A percentile compares a stretch with the other conserved stretches of the same genome.
Evolutionary conservation across 768 basidiomycete species (phyloP).

Genomic region (Termitomyces sp.): DNA sequence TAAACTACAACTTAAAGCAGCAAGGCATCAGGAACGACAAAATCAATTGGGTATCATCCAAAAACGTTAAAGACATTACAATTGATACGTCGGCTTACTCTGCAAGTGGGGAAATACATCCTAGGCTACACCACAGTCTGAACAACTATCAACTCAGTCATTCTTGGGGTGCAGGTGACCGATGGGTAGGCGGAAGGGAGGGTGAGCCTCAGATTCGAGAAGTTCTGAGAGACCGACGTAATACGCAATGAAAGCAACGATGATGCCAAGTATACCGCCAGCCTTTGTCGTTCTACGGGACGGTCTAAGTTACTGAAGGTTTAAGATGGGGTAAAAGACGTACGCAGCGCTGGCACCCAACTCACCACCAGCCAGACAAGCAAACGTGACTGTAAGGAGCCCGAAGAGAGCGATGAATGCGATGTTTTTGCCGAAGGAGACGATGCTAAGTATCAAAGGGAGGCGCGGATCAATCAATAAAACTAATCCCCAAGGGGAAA

Average conservation of each 20-base stretch:
- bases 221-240: slow-evolving; percentile 42
- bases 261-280: slow-evolving; percentile 38
- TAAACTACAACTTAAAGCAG: too few relatives aligned
- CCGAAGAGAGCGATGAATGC: slow-evolving; percentile 34
- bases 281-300: slow-evolving; percentile 29
- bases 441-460: too few relatives aligned
- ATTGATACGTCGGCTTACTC: background rate
- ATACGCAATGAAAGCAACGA: slow-evolving; percentile 43
- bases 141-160: slow-evolving; percentile 2
- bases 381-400: slow-evolving; percentile 34
- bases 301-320: background rate
- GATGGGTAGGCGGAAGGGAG: slow-evolving; percentile 34
- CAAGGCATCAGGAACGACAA: too few relatives aligned
- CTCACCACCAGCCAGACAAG: slow-evolving; percentile 34
- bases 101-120: too few relatives aligned
- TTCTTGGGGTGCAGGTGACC: slow-evolving; percentile 27
- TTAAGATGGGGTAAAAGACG: slow-evolving; percentile 4
- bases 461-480: too few relatives aligned
- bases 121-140: too few relatives aligned
- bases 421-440: slow-evolving; percentile 30
- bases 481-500: background rate
- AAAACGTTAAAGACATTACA: background rate
- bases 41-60: background rate
- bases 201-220: slow-evolving; percentile 32
- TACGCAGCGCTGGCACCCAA: slow-evolving; percentile 24